These are phyloP conservation scores for Solioccasus polychromus DNA, from an alignment of 768 basidiomycete genomes.

Conservation along the genomic window DNA sequence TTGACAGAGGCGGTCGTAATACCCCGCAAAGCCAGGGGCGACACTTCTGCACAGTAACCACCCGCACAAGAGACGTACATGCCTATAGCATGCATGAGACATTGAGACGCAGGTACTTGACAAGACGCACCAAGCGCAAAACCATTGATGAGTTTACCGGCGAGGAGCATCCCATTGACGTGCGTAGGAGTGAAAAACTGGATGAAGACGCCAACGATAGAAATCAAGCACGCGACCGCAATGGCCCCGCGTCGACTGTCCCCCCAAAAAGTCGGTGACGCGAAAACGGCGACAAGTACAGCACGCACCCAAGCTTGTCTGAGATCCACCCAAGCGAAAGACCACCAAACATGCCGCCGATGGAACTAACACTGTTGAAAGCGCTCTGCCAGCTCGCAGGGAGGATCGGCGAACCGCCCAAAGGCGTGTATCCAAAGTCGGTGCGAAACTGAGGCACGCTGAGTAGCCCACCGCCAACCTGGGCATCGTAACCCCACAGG, in stretches of 20 bases:
- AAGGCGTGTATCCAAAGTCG: slow-evolving; percentile 25
- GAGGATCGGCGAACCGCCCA: slow-evolving; percentile 6
- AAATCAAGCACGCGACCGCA: slow-evolving; percentile 18
- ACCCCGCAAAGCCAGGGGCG: slow-evolving; percentile 25
- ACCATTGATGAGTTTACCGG: slow-evolving; percentile 26
- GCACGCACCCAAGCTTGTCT: slow-evolving; percentile 18
- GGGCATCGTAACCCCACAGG: slow-evolving; percentile 22
- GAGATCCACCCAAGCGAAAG: slow-evolving; percentile 23
- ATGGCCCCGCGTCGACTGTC: slow-evolving; percentile 25
- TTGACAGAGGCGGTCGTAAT: slow-evolving; percentile 25
- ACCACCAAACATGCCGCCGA: slow-evolving; percentile 28
- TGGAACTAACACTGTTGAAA: slow-evolving; percentile 23
- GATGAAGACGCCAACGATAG: slow-evolving; percentile 21
- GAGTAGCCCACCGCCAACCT: slow-evolving; percentile 22
- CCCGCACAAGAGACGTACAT: slow-evolving; percentile 26
- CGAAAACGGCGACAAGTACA: neutral
- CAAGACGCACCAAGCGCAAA: slow-evolving; percentile 20
- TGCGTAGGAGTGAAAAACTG: slow-evolving; percentile 25
- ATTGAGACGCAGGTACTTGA: neutral
- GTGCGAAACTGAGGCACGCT: slow-evolving; percentile 23
- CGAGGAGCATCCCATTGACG: slow-evolving; percentile 23
- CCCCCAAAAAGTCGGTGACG: neutral
- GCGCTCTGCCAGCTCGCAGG: slow-evolving; percentile 29
- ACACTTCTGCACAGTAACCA: slow-evolving; percentile 28
- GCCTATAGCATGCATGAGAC: slow-evolving; percentile 4